Base-by-base conservation (phyloP, 805 yeast species). In the Wickerhamiella siamensis region DNA sequence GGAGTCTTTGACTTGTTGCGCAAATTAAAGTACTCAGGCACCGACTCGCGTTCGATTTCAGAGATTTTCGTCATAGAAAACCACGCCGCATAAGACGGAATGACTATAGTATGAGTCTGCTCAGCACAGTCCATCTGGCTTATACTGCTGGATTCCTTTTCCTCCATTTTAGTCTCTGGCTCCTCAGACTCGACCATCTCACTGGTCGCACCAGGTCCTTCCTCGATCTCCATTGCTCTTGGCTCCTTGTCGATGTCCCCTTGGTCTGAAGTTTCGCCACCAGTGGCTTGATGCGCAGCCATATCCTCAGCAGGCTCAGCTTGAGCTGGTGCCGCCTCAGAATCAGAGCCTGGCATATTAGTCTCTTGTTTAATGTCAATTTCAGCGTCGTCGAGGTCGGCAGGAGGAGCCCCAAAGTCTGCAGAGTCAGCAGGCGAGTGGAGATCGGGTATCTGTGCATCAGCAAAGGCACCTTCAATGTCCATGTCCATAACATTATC, bases 31-130 rank as follows among this genome's bases (percentile, higher is more conserved):
- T 83, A 87, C 57, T 87, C 96, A 0, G 95, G 94, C 38, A 87
- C 63, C 1, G 93, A 80, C 53, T 81, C 80, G 45, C 71, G 74
- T 60, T 87, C 96, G 47, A 87, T 79, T 40, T 72, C 73, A 55
- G 83, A 83, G 35, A 86, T 71, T 40, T 71, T 73, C 37, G 71
- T 70, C 69, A 82, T 69, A 42, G 77, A 70, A 57, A 86, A 86
- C 96, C 96, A 87, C 24, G 79, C 62, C 0, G 94, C 70, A 57
- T 83, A 87, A 0, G 95, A 83, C 4, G 96, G 96, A 21, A 86
- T 67, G 3, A 86, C 77, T 36, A 86, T 77, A 0, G 86, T 75
- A 55, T 84, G 94, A 0, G 94, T 75, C 61, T 87, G 96, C 41
- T 59, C 63, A 32, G 62, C 47, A 24, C 51, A 52, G 12, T 37